Percentiles rank a stretch among this genome's conserved stretches.
Evolutionary conservation across 2,329 filamentous ascomycete species (phyloP).

Genomic region (Exserohilum turcica): DNA sequence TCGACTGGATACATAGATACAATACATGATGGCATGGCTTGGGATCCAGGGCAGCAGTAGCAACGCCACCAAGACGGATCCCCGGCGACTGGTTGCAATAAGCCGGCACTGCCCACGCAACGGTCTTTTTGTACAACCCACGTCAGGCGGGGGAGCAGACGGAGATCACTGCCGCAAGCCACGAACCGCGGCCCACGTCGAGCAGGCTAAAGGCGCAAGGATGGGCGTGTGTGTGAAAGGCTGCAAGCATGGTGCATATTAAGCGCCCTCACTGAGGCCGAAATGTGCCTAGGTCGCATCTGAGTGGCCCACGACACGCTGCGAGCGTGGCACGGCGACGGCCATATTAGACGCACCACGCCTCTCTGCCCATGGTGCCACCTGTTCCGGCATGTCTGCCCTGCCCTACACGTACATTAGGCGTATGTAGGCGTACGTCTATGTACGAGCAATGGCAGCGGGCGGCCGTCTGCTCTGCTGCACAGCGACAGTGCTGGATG

Average conservation of each 20-base stretch:
- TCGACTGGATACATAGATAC: background rate
- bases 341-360: constrained; percentile 41
- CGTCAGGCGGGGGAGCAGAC: constrained; percentile 19
- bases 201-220: constrained; percentile 18
- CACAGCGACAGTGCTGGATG: constrained; percentile 19
- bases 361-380: constrained; percentile 34
- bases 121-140: constrained; percentile 28
- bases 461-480: constrained; percentile 25
- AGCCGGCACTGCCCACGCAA: constrained; percentile 23
- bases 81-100: constrained; percentile 14
- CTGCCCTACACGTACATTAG: too few species aligned
- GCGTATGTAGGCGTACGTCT: too few species aligned
- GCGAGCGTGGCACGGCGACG: constrained; percentile 29
- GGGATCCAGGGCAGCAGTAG: constrained; percentile 7
- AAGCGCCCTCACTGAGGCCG: constrained; percentile 17
- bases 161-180: constrained; percentile 24
- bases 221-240: constrained; percentile 21
- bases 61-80: constrained; percentile 15
- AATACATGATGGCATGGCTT: background rate
- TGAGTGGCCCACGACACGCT: constrained; percentile 32
- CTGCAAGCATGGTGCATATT: constrained; percentile 13
- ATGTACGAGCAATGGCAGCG: constrained; percentile 13
- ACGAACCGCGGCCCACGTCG: constrained; percentile 16
- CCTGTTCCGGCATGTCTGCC: constrained; percentile 7
- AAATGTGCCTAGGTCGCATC: constrained; percentile 16